Percentiles rank a stretch among this genome's conserved stretches.
These are phyloP conservation scores for Calonectria pteridis DNA, from an alignment of 2,329 filamentous ascomycete species.

Conservation along the genomic window DNA sequence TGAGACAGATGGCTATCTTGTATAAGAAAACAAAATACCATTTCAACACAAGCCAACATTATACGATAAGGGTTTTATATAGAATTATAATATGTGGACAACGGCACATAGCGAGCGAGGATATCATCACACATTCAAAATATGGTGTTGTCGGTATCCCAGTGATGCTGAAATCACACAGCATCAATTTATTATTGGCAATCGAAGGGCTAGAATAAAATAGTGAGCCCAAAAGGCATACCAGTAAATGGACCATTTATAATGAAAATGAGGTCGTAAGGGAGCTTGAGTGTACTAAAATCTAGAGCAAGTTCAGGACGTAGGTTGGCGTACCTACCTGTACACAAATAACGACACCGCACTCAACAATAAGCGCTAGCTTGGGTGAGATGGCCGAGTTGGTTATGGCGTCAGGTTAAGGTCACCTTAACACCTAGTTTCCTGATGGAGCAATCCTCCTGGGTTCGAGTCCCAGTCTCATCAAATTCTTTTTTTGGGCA, in stretches of 20 bases:
- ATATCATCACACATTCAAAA: not conserved
- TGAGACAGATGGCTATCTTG: not conserved
- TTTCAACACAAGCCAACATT: no score
- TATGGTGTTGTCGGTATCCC: not conserved
- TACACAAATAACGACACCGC: not conserved
- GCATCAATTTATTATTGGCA: not conserved
- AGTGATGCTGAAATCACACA: not conserved
- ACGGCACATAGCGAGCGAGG: not conserved
- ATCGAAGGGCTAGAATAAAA: not conserved
- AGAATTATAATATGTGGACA: not conserved
- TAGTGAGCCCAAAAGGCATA: not conserved
- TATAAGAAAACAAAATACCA: no score
- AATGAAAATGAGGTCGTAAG: not conserved
- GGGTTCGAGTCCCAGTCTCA: slow-evolving; percentile 47
- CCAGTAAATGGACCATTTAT: not conserved
- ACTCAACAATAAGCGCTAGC: not conserved
- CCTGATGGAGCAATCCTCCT: slow-evolving; percentile 47
- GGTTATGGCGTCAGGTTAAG: slow-evolving; percentile 47
- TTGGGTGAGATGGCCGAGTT: slow-evolving; percentile 46
- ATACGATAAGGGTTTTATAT: no score
- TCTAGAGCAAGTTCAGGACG: not conserved
- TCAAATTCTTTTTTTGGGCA: slow-evolving; percentile 37
- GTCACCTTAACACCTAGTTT: slow-evolving; percentile 42
- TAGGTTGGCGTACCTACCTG: not conserved
- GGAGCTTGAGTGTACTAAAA: not conserved